Evolutionary conservation across 148 eudicot species (phyloP).

Genomic region (Amaranthus hypochondriacus): DNA sequence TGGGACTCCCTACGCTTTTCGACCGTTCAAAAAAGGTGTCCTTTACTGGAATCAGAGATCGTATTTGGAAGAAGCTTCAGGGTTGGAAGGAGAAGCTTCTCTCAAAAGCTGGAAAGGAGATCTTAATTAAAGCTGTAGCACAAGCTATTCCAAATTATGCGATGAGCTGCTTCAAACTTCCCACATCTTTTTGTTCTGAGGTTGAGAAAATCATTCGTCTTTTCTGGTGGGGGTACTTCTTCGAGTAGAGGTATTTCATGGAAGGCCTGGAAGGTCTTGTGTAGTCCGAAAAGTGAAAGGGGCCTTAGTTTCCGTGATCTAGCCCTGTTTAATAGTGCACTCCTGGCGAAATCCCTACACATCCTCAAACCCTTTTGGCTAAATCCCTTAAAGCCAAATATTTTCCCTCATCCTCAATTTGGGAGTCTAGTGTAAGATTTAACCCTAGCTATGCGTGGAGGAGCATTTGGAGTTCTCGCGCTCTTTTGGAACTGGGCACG

Average conservation of each 20-base stretch:
- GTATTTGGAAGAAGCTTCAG: not conserved
- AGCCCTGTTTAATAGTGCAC: not conserved
- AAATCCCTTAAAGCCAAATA: not conserved
- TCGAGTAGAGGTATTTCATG: not conserved
- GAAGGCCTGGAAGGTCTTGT: not conserved
- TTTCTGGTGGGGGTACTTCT: not conserved
- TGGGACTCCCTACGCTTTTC: not conserved
- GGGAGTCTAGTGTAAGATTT: not conserved
- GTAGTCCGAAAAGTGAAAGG: not conserved
- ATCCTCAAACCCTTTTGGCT: not conserved
- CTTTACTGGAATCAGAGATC: not conserved
- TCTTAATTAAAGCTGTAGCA: not conserved
- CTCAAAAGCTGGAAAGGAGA: not conserved
- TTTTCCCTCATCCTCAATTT: not conserved
- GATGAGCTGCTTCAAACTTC: not conserved
- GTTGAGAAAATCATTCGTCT: not conserved
- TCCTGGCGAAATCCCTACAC: not conserved
- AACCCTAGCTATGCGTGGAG: not conserved
- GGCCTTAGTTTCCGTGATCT: not conserved
- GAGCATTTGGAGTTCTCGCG: not conserved
- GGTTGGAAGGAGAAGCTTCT: not conserved
- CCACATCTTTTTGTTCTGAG: not conserved
- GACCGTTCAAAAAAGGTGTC: not conserved
- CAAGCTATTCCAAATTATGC: slow-evolving; percentile 4
- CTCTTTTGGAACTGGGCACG: not conserved